Evolutionary conservation across 2,329 filamentous ascomycete genomes (phyloP), one percentile per base, ranked within the genome.

Genomic region (Curvularia hawaiiensis): DNA sequence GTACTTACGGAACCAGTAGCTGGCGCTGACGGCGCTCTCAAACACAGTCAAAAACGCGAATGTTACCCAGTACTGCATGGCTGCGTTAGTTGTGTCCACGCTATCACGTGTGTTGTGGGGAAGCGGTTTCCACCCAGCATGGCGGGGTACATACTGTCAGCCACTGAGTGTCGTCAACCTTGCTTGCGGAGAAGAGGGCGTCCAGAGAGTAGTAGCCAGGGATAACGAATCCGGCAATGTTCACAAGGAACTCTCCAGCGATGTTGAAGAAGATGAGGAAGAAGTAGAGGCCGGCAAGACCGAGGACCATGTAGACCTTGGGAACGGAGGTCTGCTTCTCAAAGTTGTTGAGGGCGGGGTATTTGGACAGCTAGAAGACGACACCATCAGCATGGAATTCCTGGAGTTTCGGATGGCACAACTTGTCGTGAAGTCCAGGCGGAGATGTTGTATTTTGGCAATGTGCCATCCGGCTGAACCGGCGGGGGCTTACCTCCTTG

Each of bases 191-290:
- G 80, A 95, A 95, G 60, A 96, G 82, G 33, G 91, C 91, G 67
- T 85, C 81, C 55, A 95, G 81, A 35, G 91, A 94, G 80, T 94
- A 96, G 84, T 95, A 95, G 59, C 87, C 88, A 26, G 91, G 91
- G 62, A 96, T 85, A 69, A 90, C 80, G 76, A 95, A 95, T 61
- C 91, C 91, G 67, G 91, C 90, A 66, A 92, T 80, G 82, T 96
- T 96, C 80, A 91, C 92, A 68, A 96, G 83, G 74, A 95, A 89
- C 80, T 93, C 90, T 70, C 91, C 91, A 64, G 89, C 91, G 65
- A 95, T 90, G 85, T 96, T 96, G 84, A 96, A 92, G 82, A 95
- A 88, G 80, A 95, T 91, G 69, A 95, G 86, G 83, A 94, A 92
- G 82, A 95, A 92, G 84, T 96, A 96, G 66, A 93, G 85, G 50